phyloP scores from a whole-genome alignment of 2,329 filamentous ascomycete genomes.

The Hyphodiscus sp. region DNA sequence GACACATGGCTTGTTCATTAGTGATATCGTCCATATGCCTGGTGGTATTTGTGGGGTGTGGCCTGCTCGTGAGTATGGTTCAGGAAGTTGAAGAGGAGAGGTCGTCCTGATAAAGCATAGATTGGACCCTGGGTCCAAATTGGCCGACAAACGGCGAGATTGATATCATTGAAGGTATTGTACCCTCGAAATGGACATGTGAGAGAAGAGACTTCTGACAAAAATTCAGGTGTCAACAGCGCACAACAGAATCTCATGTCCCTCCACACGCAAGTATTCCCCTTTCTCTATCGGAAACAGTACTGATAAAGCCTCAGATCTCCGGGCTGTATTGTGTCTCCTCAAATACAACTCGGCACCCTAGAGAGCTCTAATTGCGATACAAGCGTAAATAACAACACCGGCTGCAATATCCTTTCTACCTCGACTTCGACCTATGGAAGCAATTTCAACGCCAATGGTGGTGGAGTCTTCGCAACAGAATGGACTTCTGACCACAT shows the following conservation, averaged over 20 bases:
- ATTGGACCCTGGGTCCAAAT: constrained; percentile 44
- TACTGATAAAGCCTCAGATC: not conserved
- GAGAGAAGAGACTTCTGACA: not conserved
- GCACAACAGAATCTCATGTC: constrained; percentile 54
- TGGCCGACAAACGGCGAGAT: constrained; percentile 62
- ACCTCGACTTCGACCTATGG: constrained; percentile 47
- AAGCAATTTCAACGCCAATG: constrained; percentile 56
- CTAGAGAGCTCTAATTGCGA: constrained; percentile 11
- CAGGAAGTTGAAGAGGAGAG: not conserved
- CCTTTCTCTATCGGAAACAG: not conserved
- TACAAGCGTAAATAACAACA: constrained; percentile 21
- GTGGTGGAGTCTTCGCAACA: constrained; percentile 61
- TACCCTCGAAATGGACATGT: constrained; percentile 35
- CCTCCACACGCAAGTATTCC: constrained; percentile 50
- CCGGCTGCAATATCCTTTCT: constrained; percentile 34
- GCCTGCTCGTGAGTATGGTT: constrained; percentile 50
- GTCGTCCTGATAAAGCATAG: constrained; percentile 2
- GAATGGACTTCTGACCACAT: constrained; percentile 66
- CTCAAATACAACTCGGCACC: constrained; percentile 25
- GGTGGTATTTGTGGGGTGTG: constrained; percentile 64
- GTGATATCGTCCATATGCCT: constrained; percentile 69
- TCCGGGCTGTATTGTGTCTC: constrained; percentile 1
- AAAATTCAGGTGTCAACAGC: constrained; percentile 11
- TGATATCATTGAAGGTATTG: constrained; percentile 59
- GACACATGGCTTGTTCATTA: constrained; percentile 60